Conservation (phyloP, 139 green algal species). For the Volvox reticuliferus region DNA sequence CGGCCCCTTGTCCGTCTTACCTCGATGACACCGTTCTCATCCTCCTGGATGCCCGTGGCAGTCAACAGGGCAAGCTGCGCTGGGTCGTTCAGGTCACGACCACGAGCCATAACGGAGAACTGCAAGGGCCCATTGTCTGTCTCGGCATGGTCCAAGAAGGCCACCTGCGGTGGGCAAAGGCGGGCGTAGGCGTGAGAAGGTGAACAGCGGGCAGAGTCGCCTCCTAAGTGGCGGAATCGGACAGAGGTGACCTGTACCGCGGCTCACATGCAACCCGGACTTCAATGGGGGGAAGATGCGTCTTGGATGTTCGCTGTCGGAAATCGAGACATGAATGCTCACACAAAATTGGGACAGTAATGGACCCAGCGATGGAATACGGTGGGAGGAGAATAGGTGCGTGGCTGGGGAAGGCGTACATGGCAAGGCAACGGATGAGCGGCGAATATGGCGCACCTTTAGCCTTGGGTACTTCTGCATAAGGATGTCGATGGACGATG, state of each 20-base stretch:
- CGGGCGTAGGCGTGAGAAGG: background rate
- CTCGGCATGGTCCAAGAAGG: slow-evolving; percentile 57
- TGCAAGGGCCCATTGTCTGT: slow-evolving; percentile 44
- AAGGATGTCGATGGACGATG: slow-evolving; percentile 45
- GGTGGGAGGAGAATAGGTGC: too few species aligned
- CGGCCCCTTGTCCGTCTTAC: background rate
- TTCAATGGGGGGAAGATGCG: too few species aligned
- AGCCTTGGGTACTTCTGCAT: slow-evolving; percentile 39
- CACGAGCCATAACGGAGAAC: slow-evolving; percentile 56
- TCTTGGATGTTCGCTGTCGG: too few species aligned
- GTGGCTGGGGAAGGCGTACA: too few species aligned
- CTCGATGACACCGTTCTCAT: slow-evolving; percentile 37
- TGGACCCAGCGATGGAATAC: too few species aligned
- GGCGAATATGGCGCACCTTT: slow-evolving; percentile 13
- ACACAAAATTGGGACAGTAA: too few species aligned
- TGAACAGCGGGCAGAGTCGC: background rate
- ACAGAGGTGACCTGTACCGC: too few species aligned
- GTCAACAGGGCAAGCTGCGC: slow-evolving; percentile 34
- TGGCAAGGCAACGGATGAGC: too few species aligned
- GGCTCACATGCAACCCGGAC: too few species aligned
- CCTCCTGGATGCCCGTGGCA: slow-evolving; percentile 49
- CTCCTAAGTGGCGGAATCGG: too few species aligned
- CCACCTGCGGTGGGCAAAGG: background rate
- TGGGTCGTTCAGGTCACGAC: slow-evolving; percentile 48
- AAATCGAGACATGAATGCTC: too few species aligned